Evolutionary conservation across 73 alveolate genomes (phyloP), one percentile per base, ranked within the genome.

Genomic region (Paramecium pentaurelia): DNA sequence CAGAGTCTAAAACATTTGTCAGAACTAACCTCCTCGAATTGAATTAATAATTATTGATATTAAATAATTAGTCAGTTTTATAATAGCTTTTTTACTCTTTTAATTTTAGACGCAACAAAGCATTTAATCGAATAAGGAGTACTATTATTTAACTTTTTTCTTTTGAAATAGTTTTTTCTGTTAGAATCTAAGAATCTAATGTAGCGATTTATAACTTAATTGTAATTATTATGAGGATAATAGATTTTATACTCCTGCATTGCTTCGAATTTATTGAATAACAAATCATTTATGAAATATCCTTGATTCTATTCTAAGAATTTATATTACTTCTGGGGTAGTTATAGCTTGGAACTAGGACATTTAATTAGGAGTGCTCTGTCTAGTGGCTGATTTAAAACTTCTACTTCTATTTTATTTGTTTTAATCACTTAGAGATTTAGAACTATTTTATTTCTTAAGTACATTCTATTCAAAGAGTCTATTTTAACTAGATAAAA

Each of bases 51-150:
- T 34, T 64, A 64, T 32, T 64, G 28, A 12, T 34, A 64, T 64
- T 64, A 64, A 64, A 32, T 32, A 64, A 64, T 64, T 64, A 34
- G 42, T 64, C 47, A 64, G 84, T 64, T 28, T 32, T 64, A 34
- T 64, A 75, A 42, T 36, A 75, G 60, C 47, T 38, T 75, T 18
- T 75, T 75, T 10, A 75, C 60, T 75, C 88, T 75, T 75, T 42
- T 75, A 42, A 75, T 75, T 38, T 38, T 75, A 38, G 88, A 75
- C 11, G 60, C 60, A 36, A 75, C 88, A 75, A 75, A 75, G 47
- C 58, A 36, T 38, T 75, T 75, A 34, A 75, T 42, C 18, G 68
- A 38, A 75, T 75, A 75, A 42, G 88, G 88, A 25, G 58, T 36
- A 38, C 64, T 42, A 38, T 16, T 5, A 38, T 38, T 18, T 9